Percentiles rank a stretch among this genome's conserved stretches.
Conservation (phyloP, 768 basidiomycete genomes). For the Amyloporia xantha region DNA sequence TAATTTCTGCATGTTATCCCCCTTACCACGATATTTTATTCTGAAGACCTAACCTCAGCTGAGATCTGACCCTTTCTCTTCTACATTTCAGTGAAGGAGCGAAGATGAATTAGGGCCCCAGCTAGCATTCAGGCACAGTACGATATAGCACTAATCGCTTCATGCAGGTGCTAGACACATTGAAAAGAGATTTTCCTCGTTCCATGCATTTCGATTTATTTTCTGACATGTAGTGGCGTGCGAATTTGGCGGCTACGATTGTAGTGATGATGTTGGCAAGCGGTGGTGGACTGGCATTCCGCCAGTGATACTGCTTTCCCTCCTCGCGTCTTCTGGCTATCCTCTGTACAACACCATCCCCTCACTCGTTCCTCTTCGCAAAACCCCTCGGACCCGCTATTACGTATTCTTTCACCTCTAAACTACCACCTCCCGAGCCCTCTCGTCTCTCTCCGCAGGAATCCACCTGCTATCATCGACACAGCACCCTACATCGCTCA, state of each 20-base stretch:
- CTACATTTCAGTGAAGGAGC: too few relatives aligned
- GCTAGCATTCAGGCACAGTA: too few relatives aligned
- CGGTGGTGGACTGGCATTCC: not conserved
- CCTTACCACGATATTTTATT: too few relatives aligned
- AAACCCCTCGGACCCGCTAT: constrained; percentile 8
- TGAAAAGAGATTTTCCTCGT: too few relatives aligned
- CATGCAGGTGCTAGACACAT: too few relatives aligned
- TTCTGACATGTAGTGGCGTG: too few relatives aligned
- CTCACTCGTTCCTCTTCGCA: constrained; percentile 16
- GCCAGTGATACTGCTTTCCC: constrained; percentile 8
- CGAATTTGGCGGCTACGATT: not conserved
- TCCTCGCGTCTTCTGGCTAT: constrained; percentile 10
- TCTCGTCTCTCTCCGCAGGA: not conserved
- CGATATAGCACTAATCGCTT: too few relatives aligned
- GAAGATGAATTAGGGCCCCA: too few relatives aligned
- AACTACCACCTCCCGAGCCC: constrained; percentile 6
- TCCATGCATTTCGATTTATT: too few relatives aligned
- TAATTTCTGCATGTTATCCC: too few relatives aligned
- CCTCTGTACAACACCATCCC: constrained; percentile 21
- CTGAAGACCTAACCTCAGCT: too few relatives aligned
- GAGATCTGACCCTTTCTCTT: too few relatives aligned
- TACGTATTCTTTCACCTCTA: constrained; percentile 11
- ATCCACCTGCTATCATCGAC: not conserved
- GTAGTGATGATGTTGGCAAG: not conserved
- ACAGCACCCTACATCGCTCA: not conserved